Percentiles rank a stretch among this genome's conserved stretches.
Conservation (phyloP, 495 filamentous ascomycete genomes). For the Xylaria nigripes region DNA sequence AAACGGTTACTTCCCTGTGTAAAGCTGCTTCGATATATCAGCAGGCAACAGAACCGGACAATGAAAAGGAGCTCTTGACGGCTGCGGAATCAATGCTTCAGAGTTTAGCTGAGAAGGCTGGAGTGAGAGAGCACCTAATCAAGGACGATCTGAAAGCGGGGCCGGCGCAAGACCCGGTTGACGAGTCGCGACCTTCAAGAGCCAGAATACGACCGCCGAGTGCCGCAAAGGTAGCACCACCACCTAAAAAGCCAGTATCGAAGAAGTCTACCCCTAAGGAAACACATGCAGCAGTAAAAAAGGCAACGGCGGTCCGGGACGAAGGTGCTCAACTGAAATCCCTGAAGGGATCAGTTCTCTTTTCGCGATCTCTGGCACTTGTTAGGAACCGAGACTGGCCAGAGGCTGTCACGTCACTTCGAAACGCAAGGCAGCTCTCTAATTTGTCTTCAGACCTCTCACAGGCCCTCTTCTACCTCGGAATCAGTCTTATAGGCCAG, state of each 20-base stretch:
- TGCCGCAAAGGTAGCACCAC: conserved; percentile 17
- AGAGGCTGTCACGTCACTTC: conserved; percentile 43
- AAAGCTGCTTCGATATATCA: conserved; percentile 38
- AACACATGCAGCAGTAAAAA: conserved; percentile 14
- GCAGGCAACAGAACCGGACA: conserved; percentile 30
- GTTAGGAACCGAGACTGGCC: conserved; percentile 49
- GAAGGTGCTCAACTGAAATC: conserved; percentile 50
- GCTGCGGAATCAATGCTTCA: conserved; percentile 34
- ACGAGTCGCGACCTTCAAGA: conserved; percentile 28
- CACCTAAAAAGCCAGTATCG: conserved; percentile 16
- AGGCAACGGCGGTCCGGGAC: conserved; percentile 17
- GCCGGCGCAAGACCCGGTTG: conserved; percentile 35
- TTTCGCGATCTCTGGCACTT: conserved; percentile 53
- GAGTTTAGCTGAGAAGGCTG: conserved; percentile 13
- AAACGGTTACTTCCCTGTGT: conserved; percentile 35
- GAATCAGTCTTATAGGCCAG: conserved; percentile 49
- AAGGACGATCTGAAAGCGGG: conserved; percentile 37
- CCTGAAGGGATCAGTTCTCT: conserved; percentile 53
- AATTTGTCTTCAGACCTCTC: conserved; percentile 32
- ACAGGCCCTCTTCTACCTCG: conserved; percentile 48
- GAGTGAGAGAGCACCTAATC: background rate
- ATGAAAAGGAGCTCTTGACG: conserved; percentile 28
- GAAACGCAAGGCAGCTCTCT: conserved; percentile 36
- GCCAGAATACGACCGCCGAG: conserved; percentile 10
- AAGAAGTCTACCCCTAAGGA: conserved; percentile 23